Percentiles rank a stretch among this genome's conserved stretches.
phyloP scores from a whole-genome alignment of 2,329 filamentous ascomycete species.

The Aspergillus sp. region DNA sequence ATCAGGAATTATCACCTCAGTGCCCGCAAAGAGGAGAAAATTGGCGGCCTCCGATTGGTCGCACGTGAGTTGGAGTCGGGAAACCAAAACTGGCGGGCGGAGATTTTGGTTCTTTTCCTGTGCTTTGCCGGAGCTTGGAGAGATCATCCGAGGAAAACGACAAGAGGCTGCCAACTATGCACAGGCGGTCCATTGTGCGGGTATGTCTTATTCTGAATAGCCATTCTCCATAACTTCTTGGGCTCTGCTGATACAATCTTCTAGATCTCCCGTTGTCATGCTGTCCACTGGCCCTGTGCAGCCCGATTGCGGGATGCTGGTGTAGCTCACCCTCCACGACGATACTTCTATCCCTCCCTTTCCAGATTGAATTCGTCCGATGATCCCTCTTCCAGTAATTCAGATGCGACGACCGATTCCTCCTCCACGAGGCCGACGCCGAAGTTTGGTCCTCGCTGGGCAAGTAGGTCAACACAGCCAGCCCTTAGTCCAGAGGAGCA shows the following conservation, averaged over 20 bases:
- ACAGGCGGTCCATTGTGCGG: slow-evolving; percentile 34
- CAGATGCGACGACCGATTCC: slow-evolving; percentile 4
- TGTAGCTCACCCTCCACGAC: slow-evolving; percentile 25
- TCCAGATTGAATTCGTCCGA: slow-evolving; percentile 29
- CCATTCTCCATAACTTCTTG: neutral
- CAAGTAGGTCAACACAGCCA: slow-evolving; percentile 17
- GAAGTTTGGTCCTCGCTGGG: slow-evolving; percentile 32
- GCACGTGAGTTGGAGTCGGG: slow-evolving; percentile 29
- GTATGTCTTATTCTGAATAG: slow-evolving; percentile 20
- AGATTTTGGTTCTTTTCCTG: slow-evolving; percentile 3
- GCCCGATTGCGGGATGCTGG: slow-evolving; percentile 26
- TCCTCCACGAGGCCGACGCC: slow-evolving; percentile 8
- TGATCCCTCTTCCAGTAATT: slow-evolving; percentile 23
- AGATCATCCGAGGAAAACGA: slow-evolving; percentile 10
- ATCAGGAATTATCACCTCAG: slow-evolving; percentile 16
- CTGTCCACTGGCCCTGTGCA: slow-evolving; percentile 40
- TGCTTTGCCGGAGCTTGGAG: slow-evolving; percentile 13
- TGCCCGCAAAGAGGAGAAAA: slow-evolving; percentile 5
- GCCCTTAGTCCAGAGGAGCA: slow-evolving; percentile 33
- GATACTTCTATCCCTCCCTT: slow-evolving; percentile 36
- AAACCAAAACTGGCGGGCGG: slow-evolving; percentile 8
- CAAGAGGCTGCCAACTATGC: slow-evolving; percentile 27
- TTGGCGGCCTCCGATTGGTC: slow-evolving; percentile 29
- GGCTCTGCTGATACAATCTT: neutral
- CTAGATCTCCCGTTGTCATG: slow-evolving; percentile 40